Conservation (phyloP, 1,284 basidiomycete species). For the Puccinia novopanici region DNA sequence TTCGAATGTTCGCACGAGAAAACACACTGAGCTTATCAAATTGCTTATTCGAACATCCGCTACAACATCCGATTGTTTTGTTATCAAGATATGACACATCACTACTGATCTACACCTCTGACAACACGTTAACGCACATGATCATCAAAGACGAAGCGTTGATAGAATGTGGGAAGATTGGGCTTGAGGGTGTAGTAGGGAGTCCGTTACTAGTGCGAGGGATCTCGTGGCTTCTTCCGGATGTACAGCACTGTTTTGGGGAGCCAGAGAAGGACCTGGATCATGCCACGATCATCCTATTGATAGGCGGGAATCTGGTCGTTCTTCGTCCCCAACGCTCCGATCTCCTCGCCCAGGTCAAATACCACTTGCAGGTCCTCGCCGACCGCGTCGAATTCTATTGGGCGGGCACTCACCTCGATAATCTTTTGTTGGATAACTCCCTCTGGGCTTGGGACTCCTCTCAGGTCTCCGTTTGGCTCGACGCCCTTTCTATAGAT, state of each 20-base stretch:
- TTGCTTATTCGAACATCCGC: conserved; percentile 77
- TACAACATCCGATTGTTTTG: conserved; percentile 76
- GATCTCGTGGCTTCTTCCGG: conserved; percentile 95
- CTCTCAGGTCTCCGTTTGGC: conserved; percentile 82
- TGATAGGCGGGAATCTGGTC: conserved; percentile 89
- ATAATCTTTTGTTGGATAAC: conserved; percentile 79
- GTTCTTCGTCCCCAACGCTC: conserved; percentile 65
- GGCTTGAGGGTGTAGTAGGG: conserved; percentile 85
- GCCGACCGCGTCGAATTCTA: conserved; percentile 95
- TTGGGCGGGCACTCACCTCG: conserved; percentile 74
- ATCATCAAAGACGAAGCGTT: conserved; percentile 64
- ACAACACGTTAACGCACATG: conserved; percentile 92
- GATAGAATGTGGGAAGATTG: conserved; percentile 83
- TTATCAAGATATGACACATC: conserved; percentile 92
- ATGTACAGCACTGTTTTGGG: conserved; percentile 86
- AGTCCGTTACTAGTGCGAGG: conserved; percentile 82
- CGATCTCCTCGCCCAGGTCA: conserved; percentile 69
- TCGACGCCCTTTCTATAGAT: conserved; percentile 90
- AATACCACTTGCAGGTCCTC: conserved; percentile 96
- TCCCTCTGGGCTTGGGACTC: conserved; percentile 98
- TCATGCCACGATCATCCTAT: conserved; percentile 91
- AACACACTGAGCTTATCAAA: conserved; percentile 82
- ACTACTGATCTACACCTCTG: conserved; percentile 92
- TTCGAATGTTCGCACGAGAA: conserved; percentile 94
- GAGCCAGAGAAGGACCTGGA: conserved; percentile 91